Evolutionary conservation across 2,329 filamentous ascomycete genomes (phyloP).

Genomic region (Lasiodiplodia gonubiensis): DNA sequence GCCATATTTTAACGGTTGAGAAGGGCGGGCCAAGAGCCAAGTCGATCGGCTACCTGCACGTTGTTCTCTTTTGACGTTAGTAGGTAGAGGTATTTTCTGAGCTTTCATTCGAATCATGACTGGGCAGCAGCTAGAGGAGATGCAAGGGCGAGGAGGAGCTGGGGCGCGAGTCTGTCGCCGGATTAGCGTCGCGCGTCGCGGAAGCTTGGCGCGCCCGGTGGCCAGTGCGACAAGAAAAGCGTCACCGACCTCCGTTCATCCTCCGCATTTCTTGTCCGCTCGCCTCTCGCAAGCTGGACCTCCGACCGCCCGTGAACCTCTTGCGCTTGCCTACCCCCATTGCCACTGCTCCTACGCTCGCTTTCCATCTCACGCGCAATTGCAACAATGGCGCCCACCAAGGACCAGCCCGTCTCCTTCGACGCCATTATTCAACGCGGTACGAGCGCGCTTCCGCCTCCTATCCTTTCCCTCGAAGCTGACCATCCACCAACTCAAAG

Average conservation of each 20-base stretch:
- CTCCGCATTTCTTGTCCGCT: slow-evolving; percentile 18
- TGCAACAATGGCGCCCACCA: slow-evolving; percentile 25
- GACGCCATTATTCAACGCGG: slow-evolving; percentile 28
- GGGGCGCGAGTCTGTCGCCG: background rate
- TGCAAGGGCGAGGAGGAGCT: background rate
- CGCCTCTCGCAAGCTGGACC: background rate
- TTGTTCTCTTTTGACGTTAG: background rate
- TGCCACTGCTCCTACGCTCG: background rate
- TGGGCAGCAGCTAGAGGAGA: background rate
- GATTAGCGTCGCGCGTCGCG: background rate
- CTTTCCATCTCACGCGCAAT: background rate
- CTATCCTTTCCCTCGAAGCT: slow-evolving; percentile 8
- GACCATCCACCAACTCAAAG: background rate
- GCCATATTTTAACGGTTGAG: slow-evolving; percentile 30
- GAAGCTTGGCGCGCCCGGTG: background rate
- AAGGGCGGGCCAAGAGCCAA: background rate
- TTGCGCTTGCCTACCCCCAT: background rate
- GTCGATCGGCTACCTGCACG: background rate
- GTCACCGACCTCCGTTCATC: slow-evolving; percentile 7
- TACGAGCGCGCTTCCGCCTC: slow-evolving; percentile 13
- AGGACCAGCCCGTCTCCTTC: slow-evolving; percentile 27
- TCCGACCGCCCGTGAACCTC: background rate
- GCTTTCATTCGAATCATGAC: background rate
- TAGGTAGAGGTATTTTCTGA: background rate
- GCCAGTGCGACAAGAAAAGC: slow-evolving; percentile 24